A percentile compares a stretch with the other conserved stretches of the same genome.
Evolutionary conservation across 192 early-diverging fungal genomes (phyloP).

Genomic region (Chytriomyces hyalinus): DNA sequence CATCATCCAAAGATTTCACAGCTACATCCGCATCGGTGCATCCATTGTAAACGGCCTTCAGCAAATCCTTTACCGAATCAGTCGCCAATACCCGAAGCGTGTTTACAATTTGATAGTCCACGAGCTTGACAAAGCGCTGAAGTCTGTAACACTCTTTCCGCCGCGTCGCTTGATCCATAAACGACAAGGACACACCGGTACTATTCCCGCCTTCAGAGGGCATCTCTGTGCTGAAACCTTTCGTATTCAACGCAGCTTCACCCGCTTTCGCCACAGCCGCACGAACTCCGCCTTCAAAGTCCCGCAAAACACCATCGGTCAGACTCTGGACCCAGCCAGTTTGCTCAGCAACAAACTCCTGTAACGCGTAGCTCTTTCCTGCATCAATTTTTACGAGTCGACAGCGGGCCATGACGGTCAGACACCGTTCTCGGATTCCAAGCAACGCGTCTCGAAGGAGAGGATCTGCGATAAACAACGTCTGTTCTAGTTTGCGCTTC

Average conservation of each 20-base stretch:
- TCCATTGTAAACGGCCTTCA: conserved; percentile 48
- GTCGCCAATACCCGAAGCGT: conserved; percentile 48
- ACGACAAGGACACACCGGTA: conserved; percentile 35
- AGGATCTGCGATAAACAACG: conserved; percentile 44
- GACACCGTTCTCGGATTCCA: conserved; percentile 28
- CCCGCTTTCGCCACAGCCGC: conserved; percentile 49
- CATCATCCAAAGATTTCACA: conserved; percentile 38
- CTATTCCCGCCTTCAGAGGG: not conserved
- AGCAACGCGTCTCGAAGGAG: conserved; percentile 39
- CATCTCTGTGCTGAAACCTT: conserved; percentile 46
- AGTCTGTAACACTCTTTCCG: conserved; percentile 49
- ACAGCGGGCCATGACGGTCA: conserved; percentile 33
- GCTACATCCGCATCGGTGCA: conserved; percentile 53
- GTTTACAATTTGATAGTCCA: conserved; percentile 53
- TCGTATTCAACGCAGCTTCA: conserved; percentile 33
- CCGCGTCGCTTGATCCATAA: conserved; percentile 58
- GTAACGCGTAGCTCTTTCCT: conserved; percentile 36
- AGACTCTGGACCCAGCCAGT: conserved; percentile 40
- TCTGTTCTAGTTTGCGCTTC: conserved; percentile 37
- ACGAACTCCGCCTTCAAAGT: conserved; percentile 36
- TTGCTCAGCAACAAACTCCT: conserved; percentile 46
- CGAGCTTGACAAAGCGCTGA: conserved; percentile 55
- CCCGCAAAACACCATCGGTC: conserved; percentile 32
- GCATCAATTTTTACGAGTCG: conserved; percentile 43
- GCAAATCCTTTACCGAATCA: conserved; percentile 38